Conservation (phyloP, 805 yeast genomes). For the Teunomyces tritomae region DNA sequence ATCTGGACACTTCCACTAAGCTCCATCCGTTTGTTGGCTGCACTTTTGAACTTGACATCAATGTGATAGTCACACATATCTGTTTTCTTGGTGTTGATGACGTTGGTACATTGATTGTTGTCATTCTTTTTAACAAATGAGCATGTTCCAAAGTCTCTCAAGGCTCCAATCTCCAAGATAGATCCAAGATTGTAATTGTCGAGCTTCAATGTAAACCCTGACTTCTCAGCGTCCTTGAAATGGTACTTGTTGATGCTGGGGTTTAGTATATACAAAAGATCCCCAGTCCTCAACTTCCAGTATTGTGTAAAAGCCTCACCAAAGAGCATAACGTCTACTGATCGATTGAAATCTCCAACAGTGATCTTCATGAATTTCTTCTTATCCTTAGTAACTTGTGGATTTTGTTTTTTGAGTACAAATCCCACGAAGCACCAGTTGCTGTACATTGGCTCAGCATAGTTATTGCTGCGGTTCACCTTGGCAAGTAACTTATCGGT, state of each 20-base stretch:
- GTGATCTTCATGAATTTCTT: constrained; percentile 58
- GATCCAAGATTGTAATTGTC: constrained; percentile 45
- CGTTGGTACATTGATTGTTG: constrained; percentile 54
- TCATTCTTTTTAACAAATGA: constrained; percentile 41
- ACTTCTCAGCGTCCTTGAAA: constrained; percentile 20
- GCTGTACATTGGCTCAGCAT: constrained; percentile 61
- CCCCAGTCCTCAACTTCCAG: constrained; percentile 75
- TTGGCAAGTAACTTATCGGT: constrained; percentile 61
- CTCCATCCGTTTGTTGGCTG: constrained; percentile 70
- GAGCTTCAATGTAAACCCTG: constrained; percentile 54
- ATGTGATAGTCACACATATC: constrained; percentile 71
- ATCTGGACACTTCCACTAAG: constrained; percentile 58
- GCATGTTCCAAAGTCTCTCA: constrained; percentile 70
- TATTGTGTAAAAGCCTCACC: constrained; percentile 66
- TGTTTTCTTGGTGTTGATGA: constrained; percentile 53
- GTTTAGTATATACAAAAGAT: constrained; percentile 68
- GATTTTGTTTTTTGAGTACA: constrained; percentile 54
- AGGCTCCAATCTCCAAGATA: constrained; percentile 70
- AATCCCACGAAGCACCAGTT: constrained; percentile 85
- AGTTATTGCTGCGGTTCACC: constrained; percentile 62
- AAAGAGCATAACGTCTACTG: constrained; percentile 60
- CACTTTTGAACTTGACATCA: constrained; percentile 51
- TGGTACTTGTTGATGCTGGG: constrained; percentile 52
- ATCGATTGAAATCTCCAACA: constrained; percentile 65
- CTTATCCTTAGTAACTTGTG: constrained; percentile 42